Percentiles rank a stretch among this genome's conserved stretches.
Evolutionary conservation across 495 filamentous ascomycete genomes (phyloP).

Genomic region (Xanthoparmelia taractica): DNA sequence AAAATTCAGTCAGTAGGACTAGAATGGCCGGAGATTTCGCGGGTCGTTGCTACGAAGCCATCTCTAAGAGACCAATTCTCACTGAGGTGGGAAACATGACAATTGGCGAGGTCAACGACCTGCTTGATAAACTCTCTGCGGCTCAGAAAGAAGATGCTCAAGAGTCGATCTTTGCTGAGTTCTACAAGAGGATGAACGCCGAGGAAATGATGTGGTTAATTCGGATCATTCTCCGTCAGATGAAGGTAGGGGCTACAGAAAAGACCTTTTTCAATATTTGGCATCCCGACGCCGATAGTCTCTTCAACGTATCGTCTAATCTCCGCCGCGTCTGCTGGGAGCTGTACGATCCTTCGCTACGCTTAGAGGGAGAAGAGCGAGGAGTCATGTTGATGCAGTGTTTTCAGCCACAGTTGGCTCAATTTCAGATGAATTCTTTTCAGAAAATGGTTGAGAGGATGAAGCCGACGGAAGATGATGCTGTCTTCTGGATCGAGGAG

Average conservation of each 20-base stretch:
- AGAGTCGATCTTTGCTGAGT: slow-evolving; percentile 65
- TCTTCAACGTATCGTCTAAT: slow-evolving; percentile 88
- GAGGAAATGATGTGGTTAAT: slow-evolving; percentile 92
- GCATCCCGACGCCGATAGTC: slow-evolving; percentile 85
- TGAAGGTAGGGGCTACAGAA: slow-evolving; percentile 97
- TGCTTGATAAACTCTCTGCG: slow-evolving; percentile 69
- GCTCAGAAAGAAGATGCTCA: slow-evolving; percentile 76
- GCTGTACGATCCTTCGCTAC: slow-evolving; percentile 65
- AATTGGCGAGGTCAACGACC: slow-evolving; percentile 82
- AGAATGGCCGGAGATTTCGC: slow-evolving; percentile 86
- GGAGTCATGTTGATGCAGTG: slow-evolving; percentile 84
- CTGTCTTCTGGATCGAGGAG: slow-evolving; percentile 92
- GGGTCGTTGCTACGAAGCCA: slow-evolving; percentile 74
- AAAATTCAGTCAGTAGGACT: slow-evolving; percentile 48
- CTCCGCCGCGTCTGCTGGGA: slow-evolving; percentile 94
- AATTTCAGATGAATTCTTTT: slow-evolving; percentile 86
- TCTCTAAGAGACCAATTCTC: slow-evolving; percentile 76
- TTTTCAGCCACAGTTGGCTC: slow-evolving; percentile 93
- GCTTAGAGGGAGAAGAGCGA: slow-evolving; percentile 66
- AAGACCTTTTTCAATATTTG: slow-evolving; percentile 84
- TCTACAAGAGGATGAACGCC: slow-evolving; percentile 88
- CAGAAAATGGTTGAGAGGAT: slow-evolving; percentile 73
- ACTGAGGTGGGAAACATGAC: slow-evolving; percentile 66
- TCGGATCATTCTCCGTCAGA: slow-evolving; percentile 87
- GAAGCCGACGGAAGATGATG: slow-evolving; percentile 58